These are phyloP conservation scores for Russula griseocarnosa DNA, from an alignment of 768 basidiomycete species.

Conservation along the genomic window DNA sequence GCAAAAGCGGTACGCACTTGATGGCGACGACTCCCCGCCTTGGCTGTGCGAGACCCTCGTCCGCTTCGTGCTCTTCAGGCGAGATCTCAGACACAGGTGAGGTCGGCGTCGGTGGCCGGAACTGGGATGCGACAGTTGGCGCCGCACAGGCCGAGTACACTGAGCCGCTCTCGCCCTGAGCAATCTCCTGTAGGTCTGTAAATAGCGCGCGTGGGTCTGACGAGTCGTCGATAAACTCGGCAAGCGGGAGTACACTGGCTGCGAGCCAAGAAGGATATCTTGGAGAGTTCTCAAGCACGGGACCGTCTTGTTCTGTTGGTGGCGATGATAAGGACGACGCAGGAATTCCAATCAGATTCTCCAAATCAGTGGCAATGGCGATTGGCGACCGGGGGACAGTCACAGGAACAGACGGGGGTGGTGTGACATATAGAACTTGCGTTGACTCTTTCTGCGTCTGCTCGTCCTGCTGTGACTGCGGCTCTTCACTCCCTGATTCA, in stretches of 20 bases:
- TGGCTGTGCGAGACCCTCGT: conserved; percentile 27
- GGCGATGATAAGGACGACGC: background rate
- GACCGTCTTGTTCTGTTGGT: background rate
- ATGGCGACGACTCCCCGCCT: conserved; percentile 52
- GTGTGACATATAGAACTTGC: conserved; percentile 4
- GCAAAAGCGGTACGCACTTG: conserved; percentile 63
- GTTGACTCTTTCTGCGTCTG: background rate
- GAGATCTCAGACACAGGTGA: conserved; percentile 15
- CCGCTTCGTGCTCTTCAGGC: background rate
- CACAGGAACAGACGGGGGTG: conserved; percentile 10
- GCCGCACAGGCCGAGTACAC: conserved; percentile 47
- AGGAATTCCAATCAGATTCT: background rate
- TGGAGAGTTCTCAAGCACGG: conserved; percentile 32
- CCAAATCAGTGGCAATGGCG: conserved; percentile 4
- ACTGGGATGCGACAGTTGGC: conserved; percentile 3
- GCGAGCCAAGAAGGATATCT: conserved; percentile 63
- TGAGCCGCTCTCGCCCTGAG: conserved; percentile 77
- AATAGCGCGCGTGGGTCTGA: conserved; percentile 63
- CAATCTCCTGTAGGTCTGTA: conserved; percentile 68
- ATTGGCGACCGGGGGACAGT: background rate
- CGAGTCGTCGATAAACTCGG: conserved; percentile 58
- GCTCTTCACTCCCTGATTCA: background rate
- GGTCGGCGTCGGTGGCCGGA: conserved; percentile 21
- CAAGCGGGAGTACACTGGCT: conserved; percentile 53
- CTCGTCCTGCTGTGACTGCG: background rate